phyloP scores from a whole-genome alignment of 306 rosid genomes.

The Datisca glomerata region DNA sequence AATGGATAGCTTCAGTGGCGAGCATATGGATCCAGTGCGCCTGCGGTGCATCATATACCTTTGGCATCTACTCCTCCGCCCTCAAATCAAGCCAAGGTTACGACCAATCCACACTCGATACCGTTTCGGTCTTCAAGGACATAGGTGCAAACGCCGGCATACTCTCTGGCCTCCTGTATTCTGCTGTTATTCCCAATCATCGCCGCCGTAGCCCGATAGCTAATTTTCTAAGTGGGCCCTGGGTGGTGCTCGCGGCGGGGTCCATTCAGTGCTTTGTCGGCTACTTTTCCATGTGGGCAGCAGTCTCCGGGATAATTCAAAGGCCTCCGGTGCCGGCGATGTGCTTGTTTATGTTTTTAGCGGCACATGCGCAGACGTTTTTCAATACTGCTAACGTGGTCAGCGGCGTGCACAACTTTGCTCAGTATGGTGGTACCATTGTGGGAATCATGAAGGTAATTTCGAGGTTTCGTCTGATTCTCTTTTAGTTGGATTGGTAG shows the following conservation, averaged over 20 bases:
- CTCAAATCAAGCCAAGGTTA: conserved; percentile 68
- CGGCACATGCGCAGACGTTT: conserved; percentile 65
- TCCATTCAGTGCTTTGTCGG: conserved; percentile 52
- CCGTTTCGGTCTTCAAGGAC: conserved; percentile 91
- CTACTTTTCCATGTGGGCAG: conserved; percentile 60
- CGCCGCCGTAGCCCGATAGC: background rate
- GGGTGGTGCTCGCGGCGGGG: conserved; percentile 54
- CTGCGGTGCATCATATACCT: conserved; percentile 82
- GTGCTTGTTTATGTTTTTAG: conserved; percentile 63
- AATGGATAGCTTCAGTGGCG: conserved; percentile 53
- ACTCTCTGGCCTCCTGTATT: conserved; percentile 65
- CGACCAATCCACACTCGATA: conserved; percentile 81
- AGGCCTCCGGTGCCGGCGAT: conserved; percentile 52
- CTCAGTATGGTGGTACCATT: conserved; percentile 58
- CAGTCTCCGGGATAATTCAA: conserved; percentile 44
- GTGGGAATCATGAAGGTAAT: conserved; percentile 79
- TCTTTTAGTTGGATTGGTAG: no score
- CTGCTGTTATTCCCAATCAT: conserved; percentile 33
- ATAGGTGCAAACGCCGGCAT: conserved; percentile 78
- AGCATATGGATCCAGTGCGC: conserved; percentile 76
- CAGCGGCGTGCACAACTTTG: conserved; percentile 55
- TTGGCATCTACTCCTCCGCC: conserved; percentile 61
- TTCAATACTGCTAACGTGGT: conserved; percentile 66
- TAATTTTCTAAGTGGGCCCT: conserved; percentile 33
- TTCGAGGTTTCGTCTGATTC: background rate